Conservation (phyloP, 139 green algal genomes). For the Closterium sp. region DNA sequence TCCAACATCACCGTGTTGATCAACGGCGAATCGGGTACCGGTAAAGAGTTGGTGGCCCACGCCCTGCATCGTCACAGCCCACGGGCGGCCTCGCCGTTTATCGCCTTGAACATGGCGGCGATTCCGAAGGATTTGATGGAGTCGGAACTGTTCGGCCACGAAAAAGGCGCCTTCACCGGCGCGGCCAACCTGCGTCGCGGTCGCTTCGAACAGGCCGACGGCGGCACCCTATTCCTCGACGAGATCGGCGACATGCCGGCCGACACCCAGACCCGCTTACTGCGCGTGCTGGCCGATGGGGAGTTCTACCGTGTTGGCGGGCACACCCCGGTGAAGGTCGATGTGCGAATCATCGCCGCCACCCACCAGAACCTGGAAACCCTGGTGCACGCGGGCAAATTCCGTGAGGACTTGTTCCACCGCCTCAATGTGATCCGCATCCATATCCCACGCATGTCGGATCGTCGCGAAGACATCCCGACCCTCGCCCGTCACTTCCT, state of each 20-base stretch:
- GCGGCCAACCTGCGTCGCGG: not conserved
- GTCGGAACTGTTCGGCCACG: conserved; percentile 13
- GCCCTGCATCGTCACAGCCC: not conserved
- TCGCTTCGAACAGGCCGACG: not conserved
- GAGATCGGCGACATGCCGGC: not conserved
- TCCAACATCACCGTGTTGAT: no score
- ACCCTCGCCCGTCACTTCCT: not conserved
- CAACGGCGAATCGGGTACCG: not conserved
- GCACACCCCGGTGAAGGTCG: not conserved
- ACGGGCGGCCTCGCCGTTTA: not conserved
- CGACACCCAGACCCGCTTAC: not conserved
- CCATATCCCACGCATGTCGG: not conserved
- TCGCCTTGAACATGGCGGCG: not conserved
- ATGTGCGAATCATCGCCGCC: not conserved
- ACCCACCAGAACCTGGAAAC: not conserved
- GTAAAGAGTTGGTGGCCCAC: not conserved
- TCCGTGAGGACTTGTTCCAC: not conserved
- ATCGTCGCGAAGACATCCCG: not conserved
- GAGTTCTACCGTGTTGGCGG: not conserved
- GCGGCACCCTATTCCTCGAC: not conserved
- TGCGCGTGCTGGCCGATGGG: not conserved
- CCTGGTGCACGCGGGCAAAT: not conserved
- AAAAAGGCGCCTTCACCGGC: conserved; percentile 7
- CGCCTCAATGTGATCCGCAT: not conserved
- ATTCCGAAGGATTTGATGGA: not conserved